A percentile compares a stretch with the other conserved stretches of the same genome.
Evolutionary conservation across 208 protist genomes (phyloP).

Genomic region (Crithidia bombi): DNA sequence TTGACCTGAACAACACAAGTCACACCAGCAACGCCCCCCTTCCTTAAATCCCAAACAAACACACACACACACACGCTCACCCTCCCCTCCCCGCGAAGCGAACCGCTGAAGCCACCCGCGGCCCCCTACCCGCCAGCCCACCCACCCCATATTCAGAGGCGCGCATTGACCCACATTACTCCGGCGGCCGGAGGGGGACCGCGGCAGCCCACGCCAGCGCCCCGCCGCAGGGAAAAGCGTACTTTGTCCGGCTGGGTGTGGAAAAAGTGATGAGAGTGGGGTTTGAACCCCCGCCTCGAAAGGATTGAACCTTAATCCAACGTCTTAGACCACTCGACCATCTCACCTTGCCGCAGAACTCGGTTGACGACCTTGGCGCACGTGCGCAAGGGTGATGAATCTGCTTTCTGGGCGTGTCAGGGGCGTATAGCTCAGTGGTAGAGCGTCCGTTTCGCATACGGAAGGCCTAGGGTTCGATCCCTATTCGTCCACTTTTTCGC

Average conservation of each 20-base stretch:
- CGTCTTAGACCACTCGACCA: slow-evolving; percentile 72
- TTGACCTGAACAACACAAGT: too few relatives aligned
- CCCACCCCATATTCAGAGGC: too few relatives aligned
- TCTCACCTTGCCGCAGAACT: slow-evolving; percentile 39
- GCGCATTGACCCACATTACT: too few relatives aligned
- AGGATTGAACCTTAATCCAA: slow-evolving; percentile 72
- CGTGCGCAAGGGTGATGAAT: background rate
- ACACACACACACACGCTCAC: too few relatives aligned
- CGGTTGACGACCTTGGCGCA: background rate
- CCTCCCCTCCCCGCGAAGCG: too few relatives aligned
- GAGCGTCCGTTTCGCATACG: slow-evolving; percentile 82
- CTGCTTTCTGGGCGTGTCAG: background rate
- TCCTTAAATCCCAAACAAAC: too few relatives aligned
- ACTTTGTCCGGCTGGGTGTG: background rate
- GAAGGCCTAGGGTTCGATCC: slow-evolving; percentile 73
- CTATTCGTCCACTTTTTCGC: slow-evolving; percentile 63
- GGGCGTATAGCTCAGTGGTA: slow-evolving; percentile 82
- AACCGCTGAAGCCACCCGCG: too few relatives aligned
- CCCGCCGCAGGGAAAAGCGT: background rate
- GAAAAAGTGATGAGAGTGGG: slow-evolving; percentile 67
- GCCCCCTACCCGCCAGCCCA: too few relatives aligned
- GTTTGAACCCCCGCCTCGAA: slow-evolving; percentile 68
- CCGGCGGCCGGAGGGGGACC: too few relatives aligned
- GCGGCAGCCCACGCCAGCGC: too few relatives aligned
- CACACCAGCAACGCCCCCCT: too few relatives aligned